A percentile compares a stretch with the other conserved stretches of the same genome.
These are phyloP conservation scores for Helminthosporium solani DNA, from an alignment of 2,329 filamentous ascomycete species.

Conservation along the genomic window DNA sequence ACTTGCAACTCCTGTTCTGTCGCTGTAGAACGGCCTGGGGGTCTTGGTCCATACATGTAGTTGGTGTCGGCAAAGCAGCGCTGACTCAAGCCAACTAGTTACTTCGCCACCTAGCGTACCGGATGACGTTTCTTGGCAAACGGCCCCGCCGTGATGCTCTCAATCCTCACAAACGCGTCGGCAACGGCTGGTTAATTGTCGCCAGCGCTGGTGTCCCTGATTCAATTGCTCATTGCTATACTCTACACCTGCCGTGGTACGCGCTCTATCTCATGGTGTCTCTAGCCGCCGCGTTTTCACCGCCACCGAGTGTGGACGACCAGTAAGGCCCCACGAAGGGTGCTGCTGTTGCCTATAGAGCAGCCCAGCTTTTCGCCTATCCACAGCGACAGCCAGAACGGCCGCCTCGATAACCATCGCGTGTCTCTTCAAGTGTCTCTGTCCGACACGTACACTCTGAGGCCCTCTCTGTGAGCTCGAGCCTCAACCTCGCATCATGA, in stretches of 20 bases:
- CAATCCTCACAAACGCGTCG: slow-evolving; percentile 8
- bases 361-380: slow-evolving; percentile 20
- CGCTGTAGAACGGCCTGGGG: background rate
- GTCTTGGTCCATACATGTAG: background rate
- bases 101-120: background rate
- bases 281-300: slow-evolving; percentile 13
- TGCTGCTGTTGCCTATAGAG: slow-evolving; percentile 20
- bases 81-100: background rate
- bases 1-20: too few species aligned
- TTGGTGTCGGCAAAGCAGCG: slow-evolving; percentile 2
- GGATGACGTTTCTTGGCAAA: slow-evolving; percentile 1
- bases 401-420: background rate
- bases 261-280: slow-evolving; percentile 29
- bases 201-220: background rate
- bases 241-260: slow-evolving; percentile 6
- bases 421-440: background rate
- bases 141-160: slow-evolving; percentile 1
- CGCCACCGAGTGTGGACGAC: slow-evolving; percentile 23
- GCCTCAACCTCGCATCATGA: slow-evolving; percentile 30
- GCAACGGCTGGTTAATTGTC: slow-evolving; percentile 2
- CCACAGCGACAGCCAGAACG: slow-evolving; percentile 8
- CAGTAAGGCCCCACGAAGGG: slow-evolving; percentile 23
- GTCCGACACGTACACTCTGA: slow-evolving; percentile 3
- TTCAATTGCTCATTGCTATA: slow-evolving; percentile 2
- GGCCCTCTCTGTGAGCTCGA: background rate